Conservation (phyloP, 805 yeast species). For the Yamadazyma sp. region DNA sequence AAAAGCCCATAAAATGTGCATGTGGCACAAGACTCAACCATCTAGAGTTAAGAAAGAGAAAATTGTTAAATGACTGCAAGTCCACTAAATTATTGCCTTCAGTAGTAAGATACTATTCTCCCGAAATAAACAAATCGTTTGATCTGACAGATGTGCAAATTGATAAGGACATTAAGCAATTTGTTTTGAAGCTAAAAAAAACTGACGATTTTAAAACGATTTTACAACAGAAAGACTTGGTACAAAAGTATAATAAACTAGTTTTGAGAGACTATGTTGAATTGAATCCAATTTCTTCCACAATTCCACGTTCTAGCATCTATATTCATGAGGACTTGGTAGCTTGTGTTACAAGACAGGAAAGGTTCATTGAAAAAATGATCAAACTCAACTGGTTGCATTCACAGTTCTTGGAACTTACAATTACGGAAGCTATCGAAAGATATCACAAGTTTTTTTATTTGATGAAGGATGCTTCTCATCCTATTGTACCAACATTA, state of each 20-base stretch:
- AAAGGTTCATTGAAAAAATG: slow-evolving; percentile 20
- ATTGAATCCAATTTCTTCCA: slow-evolving; percentile 6
- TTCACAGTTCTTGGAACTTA: slow-evolving; percentile 8
- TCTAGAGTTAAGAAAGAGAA: slow-evolving; percentile 19
- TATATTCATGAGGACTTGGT: slow-evolving; percentile 26
- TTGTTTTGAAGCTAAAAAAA: not conserved
- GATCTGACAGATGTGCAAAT: not conserved
- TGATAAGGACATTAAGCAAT: not conserved
- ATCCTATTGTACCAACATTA: slow-evolving; percentile 7
- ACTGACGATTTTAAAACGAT: not conserved
- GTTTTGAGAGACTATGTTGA: slow-evolving; percentile 4
- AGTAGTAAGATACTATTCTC: slow-evolving; percentile 1
- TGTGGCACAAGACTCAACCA: slow-evolving; percentile 17
- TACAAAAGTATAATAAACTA: slow-evolving; percentile 1
- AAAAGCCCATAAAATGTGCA: slow-evolving; percentile 7
- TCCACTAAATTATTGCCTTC: not conserved
- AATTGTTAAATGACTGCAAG: slow-evolving; percentile 10
- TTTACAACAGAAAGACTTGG: not conserved
- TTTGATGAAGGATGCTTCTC: slow-evolving; percentile 4
- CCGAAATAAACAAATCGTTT: not conserved
- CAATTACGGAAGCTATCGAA: slow-evolving; percentile 16
- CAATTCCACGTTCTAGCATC: slow-evolving; percentile 19
- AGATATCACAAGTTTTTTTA: slow-evolving; percentile 19
- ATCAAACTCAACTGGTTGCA: slow-evolving; percentile 4
- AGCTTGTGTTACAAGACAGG: slow-evolving; percentile 22